Evolutionary conservation across 768 basidiomycete genomes (phyloP).

Genomic region (Boletellus ananiceps): DNA sequence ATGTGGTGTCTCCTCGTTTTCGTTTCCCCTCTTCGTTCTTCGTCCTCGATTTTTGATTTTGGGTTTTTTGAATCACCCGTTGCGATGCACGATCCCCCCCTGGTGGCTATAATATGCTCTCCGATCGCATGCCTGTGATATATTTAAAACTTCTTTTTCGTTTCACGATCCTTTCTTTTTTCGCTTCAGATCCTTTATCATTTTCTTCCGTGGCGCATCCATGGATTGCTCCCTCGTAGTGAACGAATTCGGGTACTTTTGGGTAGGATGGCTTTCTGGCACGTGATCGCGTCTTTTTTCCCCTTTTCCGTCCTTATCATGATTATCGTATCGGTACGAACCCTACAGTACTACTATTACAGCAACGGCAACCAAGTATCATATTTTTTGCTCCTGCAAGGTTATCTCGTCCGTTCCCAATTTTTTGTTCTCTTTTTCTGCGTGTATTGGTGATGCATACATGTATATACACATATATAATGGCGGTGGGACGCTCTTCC

Average conservation of each 20-base stretch:
- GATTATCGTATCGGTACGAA: slow-evolving; percentile 1
- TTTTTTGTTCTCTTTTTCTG: too few relatives aligned
- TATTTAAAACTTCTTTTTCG: slow-evolving; percentile 7
- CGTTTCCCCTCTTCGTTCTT: background rate
- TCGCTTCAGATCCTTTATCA: background rate
- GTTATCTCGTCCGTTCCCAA: too few relatives aligned
- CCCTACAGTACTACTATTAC: background rate
- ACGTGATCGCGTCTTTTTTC: background rate
- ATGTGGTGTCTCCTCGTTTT: slow-evolving; percentile 14
- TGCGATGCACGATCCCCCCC: slow-evolving; percentile 8
- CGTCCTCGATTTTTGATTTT: too few relatives aligned
- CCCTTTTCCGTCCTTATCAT: background rate
- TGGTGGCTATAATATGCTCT: slow-evolving; percentile 23
- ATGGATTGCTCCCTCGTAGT: background rate
- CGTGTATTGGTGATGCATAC: too few relatives aligned
- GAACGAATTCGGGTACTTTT: slow-evolving; percentile 5
- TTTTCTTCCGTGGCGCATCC: background rate
- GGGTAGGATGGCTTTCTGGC: background rate
- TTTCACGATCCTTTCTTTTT: background rate
- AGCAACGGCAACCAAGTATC: too few relatives aligned
- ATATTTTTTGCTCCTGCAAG: too few relatives aligned
- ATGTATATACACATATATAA: too few relatives aligned
- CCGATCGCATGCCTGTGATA: slow-evolving; percentile 18
- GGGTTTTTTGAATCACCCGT: background rate
- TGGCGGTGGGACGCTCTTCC: too few relatives aligned